Evolutionary conservation across 1,284 basidiomycete species (phyloP).

Genomic region (Paramarasmius palmivorus): DNA sequence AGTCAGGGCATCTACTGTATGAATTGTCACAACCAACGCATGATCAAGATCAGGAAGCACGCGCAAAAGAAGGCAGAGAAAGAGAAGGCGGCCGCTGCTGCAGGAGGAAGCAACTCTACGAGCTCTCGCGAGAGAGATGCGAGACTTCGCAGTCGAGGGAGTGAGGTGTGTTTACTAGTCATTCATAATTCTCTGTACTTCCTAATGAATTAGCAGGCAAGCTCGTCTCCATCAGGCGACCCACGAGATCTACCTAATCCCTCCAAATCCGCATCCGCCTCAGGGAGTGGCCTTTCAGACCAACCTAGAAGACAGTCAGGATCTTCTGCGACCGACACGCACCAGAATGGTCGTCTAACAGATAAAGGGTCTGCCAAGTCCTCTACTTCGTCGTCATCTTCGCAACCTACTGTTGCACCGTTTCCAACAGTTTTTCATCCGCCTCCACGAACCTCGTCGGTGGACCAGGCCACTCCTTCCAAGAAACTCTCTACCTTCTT

Average conservation of each 20-base stretch:
- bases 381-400: no score
- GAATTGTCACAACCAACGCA: slow-evolving; percentile 96
- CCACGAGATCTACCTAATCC: slow-evolving; percentile 7
- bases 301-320: slow-evolving; percentile 27
- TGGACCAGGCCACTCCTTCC: slow-evolving; percentile 21
- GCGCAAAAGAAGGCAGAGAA: slow-evolving; percentile 69
- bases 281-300: slow-evolving; percentile 16
- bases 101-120: slow-evolving; percentile 38
- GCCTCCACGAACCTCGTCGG: slow-evolving; percentile 19
- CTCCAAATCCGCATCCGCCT: slow-evolving; percentile 5
- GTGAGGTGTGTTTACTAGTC: slow-evolving; percentile 32
- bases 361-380: no score
- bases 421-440: slow-evolving; percentile 14
- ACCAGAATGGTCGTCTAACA: slow-evolving; percentile 14
- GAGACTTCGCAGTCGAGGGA: slow-evolving; percentile 36
- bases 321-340: slow-evolving; percentile 37
- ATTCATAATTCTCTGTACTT: background rate
- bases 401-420: background rate
- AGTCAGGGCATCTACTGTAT: slow-evolving; percentile 99
- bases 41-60: slow-evolving; percentile 88
- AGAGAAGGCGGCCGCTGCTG: slow-evolving; percentile 27
- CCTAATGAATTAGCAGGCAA: background rate
- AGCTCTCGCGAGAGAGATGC: slow-evolving; percentile 38
- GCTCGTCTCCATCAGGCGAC: background rate
- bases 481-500: slow-evolving; percentile 23